These are phyloP conservation scores for Sporormia fimetaria DNA, from an alignment of 495 filamentous ascomycete genomes.

Conservation along the genomic window DNA sequence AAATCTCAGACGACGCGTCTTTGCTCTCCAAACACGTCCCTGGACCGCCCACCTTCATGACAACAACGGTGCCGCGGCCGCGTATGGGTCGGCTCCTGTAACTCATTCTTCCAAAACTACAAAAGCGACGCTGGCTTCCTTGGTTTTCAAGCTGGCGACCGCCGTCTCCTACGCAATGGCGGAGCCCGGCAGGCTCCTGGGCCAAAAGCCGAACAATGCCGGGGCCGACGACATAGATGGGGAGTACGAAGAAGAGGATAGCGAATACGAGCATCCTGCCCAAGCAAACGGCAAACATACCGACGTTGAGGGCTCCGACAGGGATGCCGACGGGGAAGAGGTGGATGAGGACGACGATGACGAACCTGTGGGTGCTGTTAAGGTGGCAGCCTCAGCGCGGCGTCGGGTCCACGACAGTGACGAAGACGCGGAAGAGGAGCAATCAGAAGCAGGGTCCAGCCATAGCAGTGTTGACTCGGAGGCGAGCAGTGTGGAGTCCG, in stretches of 20 bases:
- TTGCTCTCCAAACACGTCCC: conserved; percentile 10
- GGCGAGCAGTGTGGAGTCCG: conserved; percentile 54
- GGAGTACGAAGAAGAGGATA: conserved; percentile 30
- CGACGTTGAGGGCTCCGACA: conserved; percentile 37
- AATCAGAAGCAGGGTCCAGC: conserved; percentile 25
- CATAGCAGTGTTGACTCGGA: conserved; percentile 36
- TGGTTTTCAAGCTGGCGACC: conserved; percentile 28
- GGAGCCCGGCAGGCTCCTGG: conserved; percentile 28
- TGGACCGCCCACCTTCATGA: conserved; percentile 14
- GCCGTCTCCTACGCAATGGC: conserved; percentile 30
- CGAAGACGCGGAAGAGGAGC: conserved; percentile 17
- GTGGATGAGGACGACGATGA: conserved; percentile 37
- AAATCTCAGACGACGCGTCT: no score
- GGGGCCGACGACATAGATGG: conserved; percentile 43
- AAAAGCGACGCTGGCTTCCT: conserved; percentile 24
- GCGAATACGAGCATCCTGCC: conserved; percentile 22
- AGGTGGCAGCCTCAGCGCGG: conserved; percentile 36
- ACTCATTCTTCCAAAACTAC: not conserved
- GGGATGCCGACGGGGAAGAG: conserved; percentile 33
- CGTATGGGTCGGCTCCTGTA: conserved; percentile 11
- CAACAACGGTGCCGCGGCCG: conserved; percentile 9
- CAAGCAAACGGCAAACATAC: conserved; percentile 33
- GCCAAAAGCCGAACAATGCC: conserved; percentile 10
- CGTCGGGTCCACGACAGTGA: conserved; percentile 24
- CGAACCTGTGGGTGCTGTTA: conserved; percentile 67